Percentiles rank a stretch among this genome's conserved stretches.
These are phyloP conservation scores for Dalechampia spathulata DNA, from an alignment of 441 rosid genomes.

Conservation along the genomic window DNA sequence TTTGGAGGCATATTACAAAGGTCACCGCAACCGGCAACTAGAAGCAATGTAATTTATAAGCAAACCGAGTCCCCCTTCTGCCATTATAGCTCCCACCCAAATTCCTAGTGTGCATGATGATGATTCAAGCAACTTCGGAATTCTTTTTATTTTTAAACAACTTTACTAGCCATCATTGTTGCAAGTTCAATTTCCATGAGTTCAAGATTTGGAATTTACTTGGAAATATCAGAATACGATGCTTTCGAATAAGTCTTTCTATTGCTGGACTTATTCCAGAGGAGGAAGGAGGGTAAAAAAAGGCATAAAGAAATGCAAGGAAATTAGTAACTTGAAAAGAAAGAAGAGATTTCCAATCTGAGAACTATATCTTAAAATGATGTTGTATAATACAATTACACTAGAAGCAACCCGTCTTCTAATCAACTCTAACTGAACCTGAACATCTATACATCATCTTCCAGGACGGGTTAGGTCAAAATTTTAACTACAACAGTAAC, in stretches of 20 bases:
- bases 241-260: too few species aligned
- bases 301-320: too few species aligned
- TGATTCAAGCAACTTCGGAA: too few species aligned
- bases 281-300: too few species aligned
- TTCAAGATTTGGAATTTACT: too few species aligned
- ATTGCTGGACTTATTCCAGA: too few species aligned
- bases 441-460: constrained; percentile 39
- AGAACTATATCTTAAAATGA: constrained; percentile 11
- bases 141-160: too few species aligned
- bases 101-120: not conserved
- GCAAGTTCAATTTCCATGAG: too few species aligned
- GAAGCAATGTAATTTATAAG: constrained; percentile 5
- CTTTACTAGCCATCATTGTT: too few species aligned
- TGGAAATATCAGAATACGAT: too few species aligned
- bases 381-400: constrained; percentile 35
- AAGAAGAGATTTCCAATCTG: constrained; percentile 16
- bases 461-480: constrained; percentile 28
- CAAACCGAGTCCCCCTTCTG: not conserved
- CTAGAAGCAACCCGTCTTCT: constrained; percentile 24
- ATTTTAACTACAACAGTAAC: constrained; percentile 12
- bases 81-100: constrained; percentile 1
- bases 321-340: not conserved
- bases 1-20: constrained; percentile 1
- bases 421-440: constrained; percentile 29
- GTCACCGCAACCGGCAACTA: not conserved